A percentile compares a stretch with the other conserved stretches of the same genome.
These are phyloP conservation scores for Fonsecaea pugnacius DNA, from an alignment of 2,329 filamentous ascomycete genomes.

Conservation along the genomic window DNA sequence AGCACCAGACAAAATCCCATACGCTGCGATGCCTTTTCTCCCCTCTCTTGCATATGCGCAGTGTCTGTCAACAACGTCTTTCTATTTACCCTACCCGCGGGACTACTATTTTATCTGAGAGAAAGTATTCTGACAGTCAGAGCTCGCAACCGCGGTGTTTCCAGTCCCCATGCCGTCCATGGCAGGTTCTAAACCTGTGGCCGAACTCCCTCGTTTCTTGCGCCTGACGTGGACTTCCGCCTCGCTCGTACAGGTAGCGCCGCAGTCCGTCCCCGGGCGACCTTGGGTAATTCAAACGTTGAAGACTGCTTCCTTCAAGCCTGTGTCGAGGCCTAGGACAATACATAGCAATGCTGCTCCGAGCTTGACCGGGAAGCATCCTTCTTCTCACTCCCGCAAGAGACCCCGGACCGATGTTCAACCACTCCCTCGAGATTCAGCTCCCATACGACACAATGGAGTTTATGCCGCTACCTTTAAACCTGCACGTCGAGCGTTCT, in stretches of 20 bases:
- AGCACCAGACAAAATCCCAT: neutral
- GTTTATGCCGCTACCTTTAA: constrained; percentile 53
- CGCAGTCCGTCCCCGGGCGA: constrained; percentile 21
- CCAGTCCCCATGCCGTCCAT: constrained; percentile 37
- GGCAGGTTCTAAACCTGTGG: constrained; percentile 49
- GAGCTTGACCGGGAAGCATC: constrained; percentile 10
- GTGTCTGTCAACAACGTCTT: neutral
- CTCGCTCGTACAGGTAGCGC: constrained; percentile 22
- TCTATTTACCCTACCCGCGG: neutral
- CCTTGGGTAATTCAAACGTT: constrained; percentile 13
- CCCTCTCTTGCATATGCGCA: neutral
- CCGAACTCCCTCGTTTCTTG: constrained; percentile 49
- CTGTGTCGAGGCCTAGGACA: constrained; percentile 17
- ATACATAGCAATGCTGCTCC: constrained; percentile 19
- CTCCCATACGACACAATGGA: constrained; percentile 52
- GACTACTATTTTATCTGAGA: neutral
- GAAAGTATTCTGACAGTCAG: neutral
- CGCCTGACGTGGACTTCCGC: constrained; percentile 47
- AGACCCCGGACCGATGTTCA: constrained; percentile 23
- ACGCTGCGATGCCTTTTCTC: neutral
- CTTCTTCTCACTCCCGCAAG: constrained; percentile 14
- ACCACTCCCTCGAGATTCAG: constrained; percentile 22
- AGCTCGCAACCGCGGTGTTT: no score
- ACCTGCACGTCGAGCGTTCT: constrained; percentile 54
- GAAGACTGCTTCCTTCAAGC: constrained; percentile 23